phyloP scores from a whole-genome alignment of 2,329 filamentous ascomycete species.

The Drechslerella stenobrocha region DNA sequence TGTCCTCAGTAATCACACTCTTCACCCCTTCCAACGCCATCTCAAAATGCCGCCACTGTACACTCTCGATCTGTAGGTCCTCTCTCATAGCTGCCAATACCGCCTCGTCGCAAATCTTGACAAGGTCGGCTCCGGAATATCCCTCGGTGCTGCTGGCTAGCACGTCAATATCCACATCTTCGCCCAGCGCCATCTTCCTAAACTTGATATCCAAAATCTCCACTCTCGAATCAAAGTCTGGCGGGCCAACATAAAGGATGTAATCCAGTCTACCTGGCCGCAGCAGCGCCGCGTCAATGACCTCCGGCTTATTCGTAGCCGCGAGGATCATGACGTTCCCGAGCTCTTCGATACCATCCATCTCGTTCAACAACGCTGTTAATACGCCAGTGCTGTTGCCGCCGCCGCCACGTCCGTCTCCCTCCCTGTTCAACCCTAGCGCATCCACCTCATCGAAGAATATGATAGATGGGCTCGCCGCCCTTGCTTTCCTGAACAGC shows the following conservation, averaged over 20 bases:
- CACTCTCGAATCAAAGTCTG: conserved; percentile 62
- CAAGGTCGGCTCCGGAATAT: conserved; percentile 69
- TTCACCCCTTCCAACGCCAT: conserved; percentile 54
- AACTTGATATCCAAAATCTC: conserved; percentile 66
- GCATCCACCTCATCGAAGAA: conserved; percentile 74
- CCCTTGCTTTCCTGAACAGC: conserved; percentile 67
- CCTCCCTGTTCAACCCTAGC: conserved; percentile 63
- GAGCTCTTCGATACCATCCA: conserved; percentile 69
- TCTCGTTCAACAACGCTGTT: conserved; percentile 69
- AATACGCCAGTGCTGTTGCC: conserved; percentile 61
- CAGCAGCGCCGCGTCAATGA: conserved; percentile 66
- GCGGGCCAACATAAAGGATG: conserved; percentile 67
- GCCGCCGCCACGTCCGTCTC: conserved; percentile 46
- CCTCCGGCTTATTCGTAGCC: conserved; percentile 69
- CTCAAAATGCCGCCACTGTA: conserved; percentile 51
- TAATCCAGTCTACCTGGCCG: conserved; percentile 67
- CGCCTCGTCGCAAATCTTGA: conserved; percentile 62
- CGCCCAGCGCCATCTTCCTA: conserved; percentile 59
- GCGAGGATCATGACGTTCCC: conserved; percentile 68
- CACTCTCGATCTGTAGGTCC: conserved; percentile 40
- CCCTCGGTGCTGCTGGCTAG: conserved; percentile 63
- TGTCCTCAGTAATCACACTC: conserved; percentile 60
- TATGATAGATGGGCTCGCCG: conserved; percentile 68
- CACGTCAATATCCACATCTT: conserved; percentile 61
- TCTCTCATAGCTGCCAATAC: conserved; percentile 59